Conservation (phyloP, 2,329 filamentous ascomycete genomes). For the Elsinoe necatrix region DNA sequence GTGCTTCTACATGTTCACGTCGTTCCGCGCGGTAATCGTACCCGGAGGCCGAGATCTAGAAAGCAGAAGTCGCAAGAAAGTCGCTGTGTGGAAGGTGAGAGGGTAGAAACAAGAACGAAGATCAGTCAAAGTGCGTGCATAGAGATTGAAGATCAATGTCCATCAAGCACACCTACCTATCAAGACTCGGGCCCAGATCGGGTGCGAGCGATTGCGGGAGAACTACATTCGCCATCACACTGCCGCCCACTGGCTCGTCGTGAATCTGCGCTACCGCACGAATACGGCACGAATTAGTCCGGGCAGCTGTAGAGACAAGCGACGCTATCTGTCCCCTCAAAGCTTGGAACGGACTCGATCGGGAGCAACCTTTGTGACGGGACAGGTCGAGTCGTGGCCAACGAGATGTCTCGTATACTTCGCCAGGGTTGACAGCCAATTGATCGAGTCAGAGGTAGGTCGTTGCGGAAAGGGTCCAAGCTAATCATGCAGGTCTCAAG, state of each 20-base stretch:
- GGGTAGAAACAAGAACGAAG: not conserved
- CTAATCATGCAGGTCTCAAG: constrained; percentile 9
- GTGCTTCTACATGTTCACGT: not conserved
- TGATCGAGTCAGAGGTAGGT: not conserved
- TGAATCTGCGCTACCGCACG: not conserved
- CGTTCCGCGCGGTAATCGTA: not conserved
- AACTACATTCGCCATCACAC: constrained; percentile 12
- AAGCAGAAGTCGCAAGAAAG: not conserved
- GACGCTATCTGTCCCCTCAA: constrained; percentile 3
- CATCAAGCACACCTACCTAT: constrained; percentile 2
- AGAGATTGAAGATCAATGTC: constrained; percentile 6
- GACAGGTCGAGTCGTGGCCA: not conserved
- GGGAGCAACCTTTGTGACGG: constrained; percentile 8
- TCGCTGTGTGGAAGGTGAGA: not conserved
- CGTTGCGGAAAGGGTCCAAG: not conserved
- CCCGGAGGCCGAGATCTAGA: not conserved
- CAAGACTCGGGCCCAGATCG: constrained; percentile 9
- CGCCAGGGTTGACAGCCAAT: not conserved
- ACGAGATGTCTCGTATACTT: not conserved
- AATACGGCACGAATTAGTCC: not conserved
- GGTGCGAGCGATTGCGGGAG: not conserved
- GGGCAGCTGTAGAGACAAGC: not conserved
- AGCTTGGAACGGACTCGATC: constrained; percentile 7
- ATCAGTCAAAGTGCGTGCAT: constrained; percentile 9
- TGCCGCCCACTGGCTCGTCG: constrained; percentile 5